Evolutionary conservation across 1,284 basidiomycete species (phyloP), one percentile per base, ranked within the genome.

Genomic region (Grifola frondosa): DNA sequence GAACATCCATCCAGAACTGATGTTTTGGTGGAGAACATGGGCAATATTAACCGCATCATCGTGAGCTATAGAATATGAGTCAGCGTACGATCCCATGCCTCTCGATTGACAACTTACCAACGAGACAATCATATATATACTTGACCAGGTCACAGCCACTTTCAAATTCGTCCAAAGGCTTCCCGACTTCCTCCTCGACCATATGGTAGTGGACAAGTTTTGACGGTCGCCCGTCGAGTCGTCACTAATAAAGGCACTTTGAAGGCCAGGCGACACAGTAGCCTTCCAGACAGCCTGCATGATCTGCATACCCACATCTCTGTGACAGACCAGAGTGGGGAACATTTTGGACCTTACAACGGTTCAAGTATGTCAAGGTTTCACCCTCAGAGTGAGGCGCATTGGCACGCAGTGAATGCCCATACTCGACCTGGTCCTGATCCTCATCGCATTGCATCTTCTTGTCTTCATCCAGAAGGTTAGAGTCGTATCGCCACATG

Each of bases 1-100:
- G 5, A 52, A 21, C 1, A 52, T 17, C 26, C 49, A 48, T 6
- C 46, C 46, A 1, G 5, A 32, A 28, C 49, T 51, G 21, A 51
- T 32, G 12, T 51, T 46, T 5, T 46, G 40, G 15, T 51, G 49
- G 1, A 49, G 15, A 11, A 44, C 10, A 1, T 29, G 12, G 10
- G 23, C 32, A 0, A 7, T 16, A 11, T 46, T 11, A 30, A 38
- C 28, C 1, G 48, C 48, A 13, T 28, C 15, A 3, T 30, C 12
- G 12, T 50, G 48, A 5, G 48, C 48, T 50, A 12, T 6, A 8
- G 12, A 39, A 3, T n/a, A 7, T 11, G 1, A 30, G 3, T n/a
- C 7, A 21, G 5, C 13, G 19, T 6, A 16, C 1, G 30, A 26
- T n/a, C n/a, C n/a, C n/a, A n/a, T n/a, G n/a, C n/a, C n/a, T n/a